Conservation (phyloP, 371 early-diverging fungal species). For the Mortierella sp. region DNA sequence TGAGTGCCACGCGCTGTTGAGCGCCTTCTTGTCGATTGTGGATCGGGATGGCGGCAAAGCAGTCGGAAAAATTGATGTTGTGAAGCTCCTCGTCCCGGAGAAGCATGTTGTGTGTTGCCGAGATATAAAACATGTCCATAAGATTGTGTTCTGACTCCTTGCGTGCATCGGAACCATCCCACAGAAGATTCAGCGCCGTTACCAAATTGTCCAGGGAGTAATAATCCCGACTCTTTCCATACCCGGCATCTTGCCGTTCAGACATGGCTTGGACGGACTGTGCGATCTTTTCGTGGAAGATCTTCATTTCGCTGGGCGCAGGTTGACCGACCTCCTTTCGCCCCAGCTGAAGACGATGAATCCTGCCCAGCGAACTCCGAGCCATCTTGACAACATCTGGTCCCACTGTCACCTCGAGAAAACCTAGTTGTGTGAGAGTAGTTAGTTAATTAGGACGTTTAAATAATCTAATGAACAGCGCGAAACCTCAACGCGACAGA, state of each 20-base stretch:
- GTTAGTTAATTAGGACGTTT: neutral
- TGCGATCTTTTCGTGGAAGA: neutral
- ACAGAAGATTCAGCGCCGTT: neutral
- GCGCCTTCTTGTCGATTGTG: neutral
- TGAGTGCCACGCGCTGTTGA: neutral
- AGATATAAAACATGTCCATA: neutral
- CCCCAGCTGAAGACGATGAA: neutral
- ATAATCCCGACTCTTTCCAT: neutral
- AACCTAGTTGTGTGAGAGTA: neutral
- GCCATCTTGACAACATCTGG: conserved; percentile 6
- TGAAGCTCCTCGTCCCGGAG: neutral
- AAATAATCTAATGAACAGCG: neutral
- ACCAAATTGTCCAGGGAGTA: neutral
- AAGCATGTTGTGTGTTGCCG: conserved; percentile 1
- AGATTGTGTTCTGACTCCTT: neutral
- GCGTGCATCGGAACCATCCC: neutral
- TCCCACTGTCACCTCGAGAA: conserved; percentile 3
- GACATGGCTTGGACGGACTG: neutral
- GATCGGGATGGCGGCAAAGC: neutral
- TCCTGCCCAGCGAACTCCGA: neutral
- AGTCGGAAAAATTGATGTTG: neutral
- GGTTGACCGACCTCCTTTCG: neutral
- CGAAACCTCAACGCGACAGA: neutral
- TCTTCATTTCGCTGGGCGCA: neutral
- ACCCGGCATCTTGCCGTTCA: neutral